Evolutionary conservation across 768 basidiomycete genomes (phyloP), one percentile per base, ranked within the genome.

Genomic region (Dentipellis sp.): DNA sequence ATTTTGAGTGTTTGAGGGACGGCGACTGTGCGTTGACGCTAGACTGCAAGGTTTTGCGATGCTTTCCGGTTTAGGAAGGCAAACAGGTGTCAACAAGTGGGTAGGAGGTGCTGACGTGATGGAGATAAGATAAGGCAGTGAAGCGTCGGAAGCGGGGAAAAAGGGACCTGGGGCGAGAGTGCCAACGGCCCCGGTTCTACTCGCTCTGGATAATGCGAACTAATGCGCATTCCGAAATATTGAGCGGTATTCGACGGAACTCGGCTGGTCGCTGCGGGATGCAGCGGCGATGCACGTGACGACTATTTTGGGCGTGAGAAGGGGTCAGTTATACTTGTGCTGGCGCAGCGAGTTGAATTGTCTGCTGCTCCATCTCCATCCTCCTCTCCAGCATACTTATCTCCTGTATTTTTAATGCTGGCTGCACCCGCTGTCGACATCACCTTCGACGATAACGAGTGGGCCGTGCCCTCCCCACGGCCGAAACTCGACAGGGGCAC

Each of bases 361-460:
- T 45, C 12, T 8, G 42, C 52, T 34, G 39, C 48, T 21, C 23
- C 46, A 10, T 21, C 37, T 35, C 52, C 12, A 34, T 56, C 52
- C 21, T 10, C 37, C 38, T 35, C 14, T 21, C n/a, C n/a, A 6
- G 36, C 34, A 34, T 19, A 3, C 48, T 29, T 36, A 36, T 10
- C 37, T 22, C 10, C 39, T n/a, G 50, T 11, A 16, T 47, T 19
- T 48, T 50, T 57, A 55, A 86, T 86, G 83, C 75, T 84, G 56
- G 78, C 84, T 55, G 59, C 59, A 75, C 79, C 59, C 69, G 80
- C 81, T 60, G 70, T 84, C 61, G 83, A 84, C 66, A 69, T 84
- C 64, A 69, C 76, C 54, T 84, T 84, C 68, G 86, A 86, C 65
- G 83, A 81, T 53, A 71, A 71, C 59, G 86, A 83, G 64, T 88